Conservation (phyloP, 2,329 filamentous ascomycete species). For the Exserohilum turcica region DNA sequence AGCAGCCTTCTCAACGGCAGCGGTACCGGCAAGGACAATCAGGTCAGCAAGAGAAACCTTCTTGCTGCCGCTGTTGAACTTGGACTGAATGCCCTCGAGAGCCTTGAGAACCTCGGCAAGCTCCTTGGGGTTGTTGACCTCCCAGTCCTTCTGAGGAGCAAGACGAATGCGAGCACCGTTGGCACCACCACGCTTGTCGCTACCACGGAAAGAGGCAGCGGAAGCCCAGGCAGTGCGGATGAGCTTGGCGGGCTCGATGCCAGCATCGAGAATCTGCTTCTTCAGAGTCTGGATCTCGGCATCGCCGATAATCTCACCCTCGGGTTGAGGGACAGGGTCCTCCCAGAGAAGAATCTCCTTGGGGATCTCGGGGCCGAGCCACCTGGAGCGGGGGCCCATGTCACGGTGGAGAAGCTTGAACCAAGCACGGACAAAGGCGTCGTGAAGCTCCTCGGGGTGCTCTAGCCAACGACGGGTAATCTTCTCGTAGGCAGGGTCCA, state of each 20-base stretch:
- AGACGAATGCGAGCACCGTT: constrained; percentile 80
- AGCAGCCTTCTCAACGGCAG: constrained; percentile 74
- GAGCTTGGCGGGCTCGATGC: constrained; percentile 64
- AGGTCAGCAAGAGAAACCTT: constrained; percentile 79
- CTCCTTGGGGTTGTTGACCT: constrained; percentile 73
- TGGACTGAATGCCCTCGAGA: constrained; percentile 68
- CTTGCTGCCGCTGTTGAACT: constrained; percentile 70
- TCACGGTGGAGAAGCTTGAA: constrained; percentile 85
- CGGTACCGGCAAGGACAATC: constrained; percentile 74
- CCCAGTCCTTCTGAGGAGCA: constrained; percentile 72
- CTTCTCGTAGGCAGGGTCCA: constrained; percentile 75
- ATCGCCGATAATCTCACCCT: constrained; percentile 65
- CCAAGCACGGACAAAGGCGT: constrained; percentile 76
- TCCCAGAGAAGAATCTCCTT: constrained; percentile 74
- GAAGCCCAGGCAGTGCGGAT: constrained; percentile 56
- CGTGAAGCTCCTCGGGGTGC: constrained; percentile 69
- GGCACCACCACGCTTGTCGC: constrained; percentile 82
- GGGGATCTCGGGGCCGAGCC: constrained; percentile 76
- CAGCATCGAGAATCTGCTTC: constrained; percentile 68
- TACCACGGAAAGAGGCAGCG: constrained; percentile 53
- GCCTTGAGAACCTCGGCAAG: constrained; percentile 65
- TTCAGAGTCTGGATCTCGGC: constrained; percentile 69
- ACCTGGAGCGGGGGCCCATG: constrained; percentile 72
- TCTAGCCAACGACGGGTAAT: constrained; percentile 72
- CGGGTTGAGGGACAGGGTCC: constrained; percentile 68